Base-by-base conservation (phyloP, 257 asterid genomes). In the Parsonsia alboflavescens region DNA sequence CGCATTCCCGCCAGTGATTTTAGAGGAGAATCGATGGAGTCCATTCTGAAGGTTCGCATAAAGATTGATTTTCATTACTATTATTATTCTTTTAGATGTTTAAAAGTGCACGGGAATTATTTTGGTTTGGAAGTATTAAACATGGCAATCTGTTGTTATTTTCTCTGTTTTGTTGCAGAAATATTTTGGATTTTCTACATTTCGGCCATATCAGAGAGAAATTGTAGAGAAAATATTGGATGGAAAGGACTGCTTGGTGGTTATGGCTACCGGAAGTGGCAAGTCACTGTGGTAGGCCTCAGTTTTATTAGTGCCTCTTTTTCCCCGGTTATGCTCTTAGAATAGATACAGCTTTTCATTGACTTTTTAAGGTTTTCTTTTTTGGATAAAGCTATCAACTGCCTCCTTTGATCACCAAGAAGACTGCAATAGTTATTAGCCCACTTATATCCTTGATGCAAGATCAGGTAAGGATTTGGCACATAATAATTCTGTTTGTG, bases 191-290 rank as follows among this genome's bases (percentile, higher is more conserved):
- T 90, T 87, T 85, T 86, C 98, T 12, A 77, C 82, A 53, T 93
- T 91, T 77, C 96, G 96, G 44, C 97, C 97, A 2, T 91, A 93
- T 79, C 98, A 93, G 91, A 90, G 85, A 80, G 97, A 90, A 82
- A 83, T 88, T 33, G 84, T 91, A 53, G 92, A 91, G 76, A 82
- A 81, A 33, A 88, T 93, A 73, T 76, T 91, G 61, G 81, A 78
- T 54, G 96, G 97, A 75, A 85, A 78, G 30, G 98, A 93, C 79
- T 90, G 97, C 80, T 73, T 93, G 75, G 97, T 90, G 71, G 91
- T 93, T 44, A 91, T 93, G 97, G 92, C 97, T 84, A 93, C 98
- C 22, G 98, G 98, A 39, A 93, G 97, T 79, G 98, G 98, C 83
- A 93, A 93, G 73, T 93, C 98, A 24, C 76, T 93, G 76, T 91